These are phyloP conservation scores for Phytopythium mirpurense DNA, from an alignment of 352 stramenopile species.

Conservation along the genomic window DNA sequence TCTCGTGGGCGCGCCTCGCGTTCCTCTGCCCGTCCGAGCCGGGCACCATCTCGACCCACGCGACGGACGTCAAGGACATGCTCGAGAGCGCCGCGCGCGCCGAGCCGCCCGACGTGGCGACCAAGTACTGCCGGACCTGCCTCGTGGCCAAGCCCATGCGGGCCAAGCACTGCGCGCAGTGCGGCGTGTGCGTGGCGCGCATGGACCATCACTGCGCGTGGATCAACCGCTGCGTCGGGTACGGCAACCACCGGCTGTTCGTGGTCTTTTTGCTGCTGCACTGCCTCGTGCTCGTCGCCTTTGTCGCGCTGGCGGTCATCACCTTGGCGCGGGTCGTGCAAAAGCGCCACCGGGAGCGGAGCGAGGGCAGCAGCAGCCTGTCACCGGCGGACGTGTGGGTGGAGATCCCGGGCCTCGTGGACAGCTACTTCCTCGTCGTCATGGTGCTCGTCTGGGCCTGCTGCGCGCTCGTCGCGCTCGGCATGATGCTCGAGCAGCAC, in stretches of 20 bases:
- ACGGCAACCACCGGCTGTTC: slow-evolving; percentile 75
- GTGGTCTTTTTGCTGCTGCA: slow-evolving; percentile 74
- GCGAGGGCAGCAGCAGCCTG: slow-evolving; percentile 18
- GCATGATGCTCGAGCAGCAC: slow-evolving; percentile 65
- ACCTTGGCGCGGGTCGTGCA: slow-evolving; percentile 23
- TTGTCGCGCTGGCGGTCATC: slow-evolving; percentile 37
- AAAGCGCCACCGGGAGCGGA: slow-evolving; percentile 11
- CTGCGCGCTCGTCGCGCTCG: slow-evolving; percentile 38
- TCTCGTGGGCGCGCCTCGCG: slow-evolving; percentile 42
- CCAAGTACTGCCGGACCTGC: slow-evolving; percentile 67
- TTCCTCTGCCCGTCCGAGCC: slow-evolving; percentile 57
- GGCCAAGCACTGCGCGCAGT: slow-evolving; percentile 78
- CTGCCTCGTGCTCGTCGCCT: slow-evolving; percentile 37
- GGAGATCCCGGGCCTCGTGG: slow-evolving; percentile 47
- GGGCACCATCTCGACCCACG: slow-evolving; percentile 43
- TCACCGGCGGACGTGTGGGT: slow-evolving; percentile 51
- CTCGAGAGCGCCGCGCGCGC: slow-evolving; percentile 37
- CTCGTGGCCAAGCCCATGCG: slow-evolving; percentile 65
- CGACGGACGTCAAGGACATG: slow-evolving; percentile 47
- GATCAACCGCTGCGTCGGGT: slow-evolving; percentile 84
- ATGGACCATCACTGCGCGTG: slow-evolving; percentile 87
- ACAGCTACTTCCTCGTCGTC: slow-evolving; percentile 46
- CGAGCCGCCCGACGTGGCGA: slow-evolving; percentile 27
- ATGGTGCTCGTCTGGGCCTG: slow-evolving; percentile 57
- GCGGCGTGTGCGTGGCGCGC: slow-evolving; percentile 72